A percentile compares a stretch with the other conserved stretches of the same genome.
phyloP scores from a whole-genome alignment of 2,329 filamentous ascomycete genomes.

The Aspergillus chevalieri region DNA sequence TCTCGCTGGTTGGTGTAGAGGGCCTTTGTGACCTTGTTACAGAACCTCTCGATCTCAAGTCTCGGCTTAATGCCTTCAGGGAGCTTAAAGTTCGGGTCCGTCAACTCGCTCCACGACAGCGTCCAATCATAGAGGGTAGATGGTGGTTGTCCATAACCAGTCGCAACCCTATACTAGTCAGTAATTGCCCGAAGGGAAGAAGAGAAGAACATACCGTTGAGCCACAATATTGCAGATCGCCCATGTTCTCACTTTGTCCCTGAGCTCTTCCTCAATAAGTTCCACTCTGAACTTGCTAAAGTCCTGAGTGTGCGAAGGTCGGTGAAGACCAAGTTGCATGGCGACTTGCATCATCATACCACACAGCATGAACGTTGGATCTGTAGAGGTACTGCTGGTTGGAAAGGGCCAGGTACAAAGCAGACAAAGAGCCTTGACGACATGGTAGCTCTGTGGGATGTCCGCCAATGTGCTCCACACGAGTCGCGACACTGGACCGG shows the following conservation, averaged over 20 bases:
- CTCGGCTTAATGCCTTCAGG: conserved; percentile 48
- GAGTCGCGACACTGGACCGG: conserved; percentile 50
- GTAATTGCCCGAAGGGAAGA: background rate
- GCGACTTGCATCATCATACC: conserved; percentile 63
- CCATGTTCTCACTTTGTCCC: conserved; percentile 61
- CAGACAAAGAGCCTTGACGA: conserved; percentile 58
- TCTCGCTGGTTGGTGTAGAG: conserved; percentile 53
- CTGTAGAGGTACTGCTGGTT: conserved; percentile 56
- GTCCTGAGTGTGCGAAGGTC: conserved; percentile 57
- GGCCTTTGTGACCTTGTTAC: conserved; percentile 51
- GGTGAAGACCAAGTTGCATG: conserved; percentile 61
- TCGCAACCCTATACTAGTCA: conserved; percentile 48
- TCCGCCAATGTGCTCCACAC: conserved; percentile 58
- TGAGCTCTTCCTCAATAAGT: conserved; percentile 56
- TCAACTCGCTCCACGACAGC: conserved; percentile 39
- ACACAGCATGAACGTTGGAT: conserved; percentile 60
- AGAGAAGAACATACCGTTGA: conserved; percentile 47
- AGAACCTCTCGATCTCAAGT: conserved; percentile 54
- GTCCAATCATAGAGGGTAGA: conserved; percentile 58
- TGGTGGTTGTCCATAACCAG: conserved; percentile 63
- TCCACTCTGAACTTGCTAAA: conserved; percentile 48
- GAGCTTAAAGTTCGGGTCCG: conserved; percentile 43
- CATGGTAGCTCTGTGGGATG: conserved; percentile 58
- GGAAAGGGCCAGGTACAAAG: conserved; percentile 62
- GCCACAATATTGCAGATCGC: conserved; percentile 63